These are phyloP conservation scores for Apiotrichum sp. DNA, from an alignment of 1,284 basidiomycete species.

Conservation along the genomic window DNA sequence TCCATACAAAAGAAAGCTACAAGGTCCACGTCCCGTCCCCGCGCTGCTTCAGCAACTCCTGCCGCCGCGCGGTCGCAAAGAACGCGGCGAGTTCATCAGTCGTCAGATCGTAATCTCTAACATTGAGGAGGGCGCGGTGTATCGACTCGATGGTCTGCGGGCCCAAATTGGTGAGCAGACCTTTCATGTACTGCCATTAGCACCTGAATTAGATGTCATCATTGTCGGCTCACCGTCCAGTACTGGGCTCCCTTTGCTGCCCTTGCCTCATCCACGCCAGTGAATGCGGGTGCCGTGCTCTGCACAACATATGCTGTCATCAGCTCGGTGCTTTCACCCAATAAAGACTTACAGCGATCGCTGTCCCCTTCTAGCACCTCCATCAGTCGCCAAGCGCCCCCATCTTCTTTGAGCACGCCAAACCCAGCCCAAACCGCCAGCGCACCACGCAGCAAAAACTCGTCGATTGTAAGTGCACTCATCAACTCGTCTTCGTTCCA, in stretches of 20 bases:
- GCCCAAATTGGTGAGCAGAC: constrained; percentile 77
- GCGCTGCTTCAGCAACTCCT: constrained; percentile 61
- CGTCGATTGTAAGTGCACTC: constrained; percentile 59
- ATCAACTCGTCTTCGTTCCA: constrained; percentile 54
- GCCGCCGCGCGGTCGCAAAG: constrained; percentile 68
- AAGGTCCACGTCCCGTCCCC: constrained; percentile 65
- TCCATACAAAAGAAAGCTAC: not conserved
- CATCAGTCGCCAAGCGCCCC: constrained; percentile 9
- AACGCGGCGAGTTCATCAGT: constrained; percentile 67
- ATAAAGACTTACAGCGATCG: constrained; percentile 18
- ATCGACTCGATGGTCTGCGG: constrained; percentile 65
- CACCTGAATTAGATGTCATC: too few species aligned
- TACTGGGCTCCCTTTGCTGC: constrained; percentile 48
- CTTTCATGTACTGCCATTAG: constrained; percentile 61
- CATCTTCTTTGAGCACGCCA: constrained; percentile 56
- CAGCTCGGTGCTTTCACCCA: not conserved
- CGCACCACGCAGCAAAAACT: constrained; percentile 61
- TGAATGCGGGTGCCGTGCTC: not conserved
- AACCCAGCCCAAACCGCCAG: constrained; percentile 75
- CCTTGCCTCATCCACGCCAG: not conserved
- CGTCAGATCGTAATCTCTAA: constrained; percentile 68
- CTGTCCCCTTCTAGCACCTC: constrained; percentile 6
- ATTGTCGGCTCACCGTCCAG: constrained; percentile 62
- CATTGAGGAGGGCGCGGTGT: constrained; percentile 71
- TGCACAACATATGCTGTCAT: constrained; percentile 1